phyloP scores from a whole-genome alignment of 345 rosid genomes.

The Microthlaspi erraticum region DNA sequence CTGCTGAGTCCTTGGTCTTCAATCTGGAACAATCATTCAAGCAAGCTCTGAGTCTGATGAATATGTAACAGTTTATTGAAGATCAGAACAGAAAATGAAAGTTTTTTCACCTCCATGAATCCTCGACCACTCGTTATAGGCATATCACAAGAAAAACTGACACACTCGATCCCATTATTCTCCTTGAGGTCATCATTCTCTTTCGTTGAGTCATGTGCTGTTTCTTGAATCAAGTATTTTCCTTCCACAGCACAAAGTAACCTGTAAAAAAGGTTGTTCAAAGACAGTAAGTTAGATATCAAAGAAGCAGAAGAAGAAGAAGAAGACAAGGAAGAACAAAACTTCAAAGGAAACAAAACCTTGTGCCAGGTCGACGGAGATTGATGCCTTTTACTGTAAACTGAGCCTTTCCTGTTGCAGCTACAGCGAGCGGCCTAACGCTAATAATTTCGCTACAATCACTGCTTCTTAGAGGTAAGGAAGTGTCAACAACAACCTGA shows the following conservation, averaged over 20 bases:
- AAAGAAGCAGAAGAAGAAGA: neutral
- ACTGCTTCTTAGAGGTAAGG: constrained; percentile 63
- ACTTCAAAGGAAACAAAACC: constrained; percentile 48
- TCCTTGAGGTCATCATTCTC: constrained; percentile 50
- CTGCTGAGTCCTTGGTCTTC: constrained; percentile 89
- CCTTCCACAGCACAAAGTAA: constrained; percentile 94
- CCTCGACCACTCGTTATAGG: constrained; percentile 78
- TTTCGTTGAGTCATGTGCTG: constrained; percentile 50
- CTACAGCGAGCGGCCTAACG: constrained; percentile 79
- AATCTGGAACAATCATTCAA: constrained; percentile 60
- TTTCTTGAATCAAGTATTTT: constrained; percentile 73
- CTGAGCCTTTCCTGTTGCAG: constrained; percentile 60
- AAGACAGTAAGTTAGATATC: constrained; percentile 26
- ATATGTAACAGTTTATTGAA: neutral
- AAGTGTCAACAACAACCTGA: constrained; percentile 75
- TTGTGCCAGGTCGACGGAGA: constrained; percentile 67
- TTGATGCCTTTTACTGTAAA: constrained; percentile 85
- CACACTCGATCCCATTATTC: constrained; percentile 58
- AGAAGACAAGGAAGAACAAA: neutral
- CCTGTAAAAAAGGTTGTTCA: constrained; percentile 50
- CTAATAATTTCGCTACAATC: constrained; percentile 64
- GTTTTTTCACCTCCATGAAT: constrained; percentile 81
- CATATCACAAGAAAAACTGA: constrained; percentile 71
- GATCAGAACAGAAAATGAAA: constrained; percentile 30
- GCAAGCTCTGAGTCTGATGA: constrained; percentile 31